A percentile compares a stretch with the other conserved stretches of the same genome.
Evolutionary conservation across 345 rosid species (phyloP).

Genomic region (Rhodamnia argentea): DNA sequence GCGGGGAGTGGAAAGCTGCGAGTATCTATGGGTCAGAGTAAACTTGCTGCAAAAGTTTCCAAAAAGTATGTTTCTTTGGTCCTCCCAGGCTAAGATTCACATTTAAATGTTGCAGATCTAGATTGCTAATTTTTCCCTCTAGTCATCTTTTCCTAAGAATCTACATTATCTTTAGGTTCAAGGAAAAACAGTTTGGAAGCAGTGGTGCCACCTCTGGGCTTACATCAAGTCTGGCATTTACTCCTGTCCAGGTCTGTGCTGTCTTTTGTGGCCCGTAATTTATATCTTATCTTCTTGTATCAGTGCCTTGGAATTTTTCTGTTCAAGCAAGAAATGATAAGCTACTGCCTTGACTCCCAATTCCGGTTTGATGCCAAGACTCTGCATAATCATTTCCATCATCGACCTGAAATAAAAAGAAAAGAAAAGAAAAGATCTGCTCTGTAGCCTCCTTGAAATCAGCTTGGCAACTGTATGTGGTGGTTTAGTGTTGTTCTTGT

Average conservation of each 20-base stretch:
- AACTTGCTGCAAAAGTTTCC: slow-evolving; percentile 86
- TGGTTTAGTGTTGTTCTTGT: background rate
- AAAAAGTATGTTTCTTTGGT: slow-evolving; percentile 42
- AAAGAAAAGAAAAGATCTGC: background rate
- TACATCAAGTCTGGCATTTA: slow-evolving; percentile 89
- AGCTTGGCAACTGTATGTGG: background rate
- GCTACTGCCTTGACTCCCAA: background rate
- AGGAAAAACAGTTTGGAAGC: slow-evolving; percentile 68
- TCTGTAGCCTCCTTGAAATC: background rate
- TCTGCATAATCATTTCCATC: background rate
- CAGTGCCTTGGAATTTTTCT: background rate
- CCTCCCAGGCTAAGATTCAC: background rate
- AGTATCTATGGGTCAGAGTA: slow-evolving; percentile 78
- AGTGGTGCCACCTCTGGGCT: slow-evolving; percentile 88
- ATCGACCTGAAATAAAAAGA: background rate
- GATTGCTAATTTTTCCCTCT: background rate
- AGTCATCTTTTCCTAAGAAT: background rate
- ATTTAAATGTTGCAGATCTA: background rate
- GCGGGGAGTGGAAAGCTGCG: slow-evolving; percentile 99
- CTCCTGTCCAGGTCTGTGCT: slow-evolving; percentile 77
- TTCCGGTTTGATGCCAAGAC: background rate
- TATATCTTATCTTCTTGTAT: background rate
- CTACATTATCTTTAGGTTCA: slow-evolving; percentile 41
- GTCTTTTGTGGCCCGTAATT: background rate
- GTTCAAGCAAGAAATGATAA: background rate